Conservation (phyloP, 2,329 filamentous ascomycete species). For the Erysiphe neolycopersici region DNA sequence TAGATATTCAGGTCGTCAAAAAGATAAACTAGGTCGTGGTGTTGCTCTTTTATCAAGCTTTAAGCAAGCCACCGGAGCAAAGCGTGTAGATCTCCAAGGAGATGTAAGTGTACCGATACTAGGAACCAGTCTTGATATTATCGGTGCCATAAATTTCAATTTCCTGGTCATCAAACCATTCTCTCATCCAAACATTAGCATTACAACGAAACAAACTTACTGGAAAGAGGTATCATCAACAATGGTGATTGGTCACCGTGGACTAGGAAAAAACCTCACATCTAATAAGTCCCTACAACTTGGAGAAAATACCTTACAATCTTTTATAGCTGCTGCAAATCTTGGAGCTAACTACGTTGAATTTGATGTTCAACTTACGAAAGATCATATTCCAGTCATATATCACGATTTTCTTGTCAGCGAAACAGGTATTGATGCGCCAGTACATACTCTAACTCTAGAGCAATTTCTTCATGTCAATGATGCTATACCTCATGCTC, state of each 20-base stretch:
- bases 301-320: slow-evolving; percentile 85
- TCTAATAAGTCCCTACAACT: slow-evolving; percentile 71
- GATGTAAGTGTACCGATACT: slow-evolving; percentile 83
- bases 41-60: slow-evolving; percentile 73
- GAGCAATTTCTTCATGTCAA: slow-evolving; percentile 84
- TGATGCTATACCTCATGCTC: slow-evolving; percentile 20
- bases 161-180: slow-evolving; percentile 91
- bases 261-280: slow-evolving; percentile 71
- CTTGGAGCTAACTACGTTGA: slow-evolving; percentile 54
- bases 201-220: slow-evolving; percentile 76
- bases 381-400: slow-evolving; percentile 92
- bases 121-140: slow-evolving; percentile 55
- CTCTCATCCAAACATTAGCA: slow-evolving; percentile 73
- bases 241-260: slow-evolving; percentile 49
- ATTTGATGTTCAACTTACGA: slow-evolving; percentile 90
- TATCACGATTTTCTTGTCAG: slow-evolving; percentile 97
- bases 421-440: slow-evolving; percentile 90
- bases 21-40: slow-evolving; percentile 68
- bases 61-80: slow-evolving; percentile 55
- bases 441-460: slow-evolving; percentile 78
- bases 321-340: slow-evolving; percentile 89
- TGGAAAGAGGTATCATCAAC: slow-evolving; percentile 83
- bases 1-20: slow-evolving; percentile 74
- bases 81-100: slow-evolving; percentile 76
- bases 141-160: slow-evolving; percentile 90